phyloP scores from a whole-genome alignment of 2,329 filamentous ascomycete genomes.

The Orbilia blumenaviensis region DNA sequence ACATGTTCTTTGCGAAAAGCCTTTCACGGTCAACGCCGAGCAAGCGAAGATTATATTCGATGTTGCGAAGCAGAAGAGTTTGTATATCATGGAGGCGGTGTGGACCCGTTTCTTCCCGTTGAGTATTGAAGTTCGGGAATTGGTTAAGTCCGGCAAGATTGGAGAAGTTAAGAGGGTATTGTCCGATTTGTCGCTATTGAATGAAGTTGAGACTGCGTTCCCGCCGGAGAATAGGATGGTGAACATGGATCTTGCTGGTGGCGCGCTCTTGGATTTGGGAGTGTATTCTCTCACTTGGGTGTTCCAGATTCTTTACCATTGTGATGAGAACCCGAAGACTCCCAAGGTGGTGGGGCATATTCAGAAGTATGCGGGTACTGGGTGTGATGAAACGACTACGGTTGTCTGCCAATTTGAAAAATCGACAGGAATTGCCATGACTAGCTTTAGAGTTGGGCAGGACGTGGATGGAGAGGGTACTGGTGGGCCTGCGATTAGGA shows the following conservation, averaged over 20 bases:
- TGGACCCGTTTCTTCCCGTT: conserved; percentile 91
- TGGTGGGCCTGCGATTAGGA: conserved; percentile 74
- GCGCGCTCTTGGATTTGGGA: conserved; percentile 82
- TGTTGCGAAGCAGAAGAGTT: conserved; percentile 75
- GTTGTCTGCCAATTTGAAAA: conserved; percentile 80
- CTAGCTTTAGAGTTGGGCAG: conserved; percentile 70
- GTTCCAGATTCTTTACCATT: conserved; percentile 87
- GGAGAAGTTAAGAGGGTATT: conserved; percentile 70
- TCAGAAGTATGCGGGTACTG: conserved; percentile 75
- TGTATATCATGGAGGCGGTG: conserved; percentile 85
- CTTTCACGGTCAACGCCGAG: conserved; percentile 82
- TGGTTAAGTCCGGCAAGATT: conserved; percentile 68
- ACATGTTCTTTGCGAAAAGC: conserved; percentile 89
- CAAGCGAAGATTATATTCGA: conserved; percentile 78
- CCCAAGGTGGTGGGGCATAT: conserved; percentile 76
- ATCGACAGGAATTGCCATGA: conserved; percentile 77
- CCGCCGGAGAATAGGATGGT: conserved; percentile 76
- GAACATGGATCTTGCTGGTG: conserved; percentile 82
- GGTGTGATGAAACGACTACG: conserved; percentile 79
- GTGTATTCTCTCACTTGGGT: conserved; percentile 92
- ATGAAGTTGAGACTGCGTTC: conserved; percentile 70
- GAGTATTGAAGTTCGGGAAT: conserved; percentile 76
- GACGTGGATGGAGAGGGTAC: conserved; percentile 71
- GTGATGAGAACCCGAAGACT: conserved; percentile 73
- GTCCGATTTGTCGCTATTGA: conserved; percentile 71